A percentile compares a stretch with the other conserved stretches of the same genome.
phyloP scores from a whole-genome alignment of 768 basidiomycete genomes.

The Termitomyces sp. region DNA sequence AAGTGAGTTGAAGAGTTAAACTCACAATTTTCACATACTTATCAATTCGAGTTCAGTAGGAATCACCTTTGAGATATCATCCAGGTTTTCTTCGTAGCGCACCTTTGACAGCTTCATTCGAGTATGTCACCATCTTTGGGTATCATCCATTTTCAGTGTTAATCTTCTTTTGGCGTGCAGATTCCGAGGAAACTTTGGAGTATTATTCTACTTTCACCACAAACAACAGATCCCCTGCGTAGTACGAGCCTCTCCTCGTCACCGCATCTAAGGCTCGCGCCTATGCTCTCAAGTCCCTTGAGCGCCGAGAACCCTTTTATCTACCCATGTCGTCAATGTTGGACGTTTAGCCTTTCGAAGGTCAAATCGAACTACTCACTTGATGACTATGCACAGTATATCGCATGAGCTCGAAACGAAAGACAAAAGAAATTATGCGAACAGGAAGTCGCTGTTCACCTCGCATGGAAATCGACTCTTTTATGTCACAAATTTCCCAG shows the following conservation, averaged over 20 bases:
- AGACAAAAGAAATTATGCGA: conserved; percentile 81
- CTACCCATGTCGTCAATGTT: background rate
- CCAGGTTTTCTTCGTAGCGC: conserved; percentile 53
- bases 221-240: conserved; percentile 58
- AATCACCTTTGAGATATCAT: conserved; percentile 38
- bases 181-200: conserved; percentile 75
- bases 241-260: conserved; percentile 76
- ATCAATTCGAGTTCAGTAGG: conserved; percentile 6
- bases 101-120: conserved; percentile 72
- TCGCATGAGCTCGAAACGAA: conserved; percentile 67
- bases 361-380: conserved; percentile 38
- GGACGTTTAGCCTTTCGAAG: conserved; percentile 16
- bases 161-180: conserved; percentile 33
- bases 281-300: conserved; percentile 52
- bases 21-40: conserved; percentile 14
- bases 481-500: conserved; percentile 95
- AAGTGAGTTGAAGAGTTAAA: conserved; percentile 26
- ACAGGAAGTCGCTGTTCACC: conserved; percentile 76
- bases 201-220: conserved; percentile 89
- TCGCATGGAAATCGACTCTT: conserved; percentile 93
- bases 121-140: conserved; percentile 33
- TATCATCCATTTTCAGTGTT: background rate
- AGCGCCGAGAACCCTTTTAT: conserved; percentile 47
- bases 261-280: conserved; percentile 69
- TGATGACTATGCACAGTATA: conserved; percentile 57